Evolutionary conservation across 2,329 filamentous ascomycete genomes (phyloP), one percentile per base, ranked within the genome.

Genomic region (Colletotrichum zoysiae): DNA sequence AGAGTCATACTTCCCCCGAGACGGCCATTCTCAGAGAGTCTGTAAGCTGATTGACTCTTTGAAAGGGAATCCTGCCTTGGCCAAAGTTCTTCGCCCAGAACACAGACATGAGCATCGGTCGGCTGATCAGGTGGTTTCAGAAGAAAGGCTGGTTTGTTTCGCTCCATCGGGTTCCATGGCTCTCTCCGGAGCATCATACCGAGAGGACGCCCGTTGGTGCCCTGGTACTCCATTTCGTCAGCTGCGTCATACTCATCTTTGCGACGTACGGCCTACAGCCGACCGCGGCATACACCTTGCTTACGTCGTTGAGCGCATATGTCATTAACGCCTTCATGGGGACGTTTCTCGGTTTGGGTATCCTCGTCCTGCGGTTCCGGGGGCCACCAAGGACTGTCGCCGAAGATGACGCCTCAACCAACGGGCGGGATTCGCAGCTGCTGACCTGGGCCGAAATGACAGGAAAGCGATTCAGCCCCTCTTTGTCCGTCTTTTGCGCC

Each of bases 21-120:
- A 44, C 11, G 20, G 57, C 16, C 12, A 14, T 23, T 23, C 16
- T 11, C 12, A 42, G 26, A 30, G 7, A 40, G 18, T 14, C 2
- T n/a, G 20, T 4, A 6, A 14, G 8, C n/a, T 26, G 2, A 5
- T 30, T 35, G 18, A 33, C 40, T 42, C 16, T 12, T 2, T 48
- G 20, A 42, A 35, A 71, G 76, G 87, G 87, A 0, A 84, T 89
- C 64, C 78, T 89, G 2, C 87, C 87, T 0, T 86, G 79, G 65
- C 82, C 85, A 4, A 81, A 82, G 46, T 85, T 87, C 78, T 86
- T 87, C 71, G 86, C 83, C 1, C 78, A 80, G 51, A 79, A 82
- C 53, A 75, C 74, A 1, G 81, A 82, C 33, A 73, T 81, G 40
- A 81, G 79, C 1, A 26, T 82, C 4, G 81, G 81, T 0, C 77